Conservation (phyloP, 257 asterid species). For the Fraxinus pennsylvanica region DNA sequence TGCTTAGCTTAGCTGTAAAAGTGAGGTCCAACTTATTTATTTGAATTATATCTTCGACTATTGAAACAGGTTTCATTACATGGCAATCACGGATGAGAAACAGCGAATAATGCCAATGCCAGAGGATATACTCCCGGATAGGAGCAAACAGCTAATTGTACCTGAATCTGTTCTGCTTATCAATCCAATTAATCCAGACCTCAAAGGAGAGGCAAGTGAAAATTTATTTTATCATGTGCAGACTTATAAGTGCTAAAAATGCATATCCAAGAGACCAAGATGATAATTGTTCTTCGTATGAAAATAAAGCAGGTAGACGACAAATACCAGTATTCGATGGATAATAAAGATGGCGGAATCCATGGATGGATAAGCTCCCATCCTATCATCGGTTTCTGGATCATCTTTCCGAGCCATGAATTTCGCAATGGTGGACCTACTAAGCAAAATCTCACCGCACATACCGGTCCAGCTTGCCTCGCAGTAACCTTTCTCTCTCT, state of each 20-base stretch:
- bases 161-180: slow-evolving; percentile 59
- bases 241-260: neutral
- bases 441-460: slow-evolving; percentile 56
- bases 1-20: neutral
- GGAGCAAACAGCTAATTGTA: slow-evolving; percentile 54
- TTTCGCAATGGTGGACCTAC: slow-evolving; percentile 65
- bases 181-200: slow-evolving; percentile 60
- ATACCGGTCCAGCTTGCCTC: slow-evolving; percentile 59
- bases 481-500: slow-evolving; percentile 41
- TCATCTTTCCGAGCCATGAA: slow-evolving; percentile 58
- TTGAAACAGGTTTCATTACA: slow-evolving; percentile 52
- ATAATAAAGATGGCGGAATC: slow-evolving; percentile 58
- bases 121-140: slow-evolving; percentile 49
- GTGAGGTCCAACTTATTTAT: no score
- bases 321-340: slow-evolving; percentile 65
- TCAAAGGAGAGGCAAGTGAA: slow-evolving; percentile 55
- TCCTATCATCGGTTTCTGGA: slow-evolving; percentile 58
- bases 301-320: slow-evolving; percentile 51
- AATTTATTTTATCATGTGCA: neutral
- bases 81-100: slow-evolving; percentile 62
- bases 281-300: neutral
- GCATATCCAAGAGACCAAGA: neutral
- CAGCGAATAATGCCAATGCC: slow-evolving; percentile 69
- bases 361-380: slow-evolving; percentile 66
- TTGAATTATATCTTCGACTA: neutral